phyloP scores from a whole-genome alignment of 2,329 filamentous ascomycete genomes.

The Penicillium sp. region DNA sequence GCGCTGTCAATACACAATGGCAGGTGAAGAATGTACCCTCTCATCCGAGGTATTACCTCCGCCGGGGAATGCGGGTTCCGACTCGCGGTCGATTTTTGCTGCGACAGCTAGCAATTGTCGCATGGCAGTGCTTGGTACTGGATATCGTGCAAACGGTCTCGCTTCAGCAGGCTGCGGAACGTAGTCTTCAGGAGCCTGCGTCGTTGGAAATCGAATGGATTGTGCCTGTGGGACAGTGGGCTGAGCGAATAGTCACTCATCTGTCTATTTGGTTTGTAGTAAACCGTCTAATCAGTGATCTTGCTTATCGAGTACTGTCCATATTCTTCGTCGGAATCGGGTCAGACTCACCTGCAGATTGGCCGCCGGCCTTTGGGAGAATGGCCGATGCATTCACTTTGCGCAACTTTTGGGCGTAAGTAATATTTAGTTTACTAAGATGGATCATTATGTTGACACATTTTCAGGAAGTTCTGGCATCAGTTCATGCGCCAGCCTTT shows the following conservation, averaged over 20 bases:
- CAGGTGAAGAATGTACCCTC: slow-evolving; percentile 9
- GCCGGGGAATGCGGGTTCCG: neutral
- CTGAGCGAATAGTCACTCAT: slow-evolving; percentile 6
- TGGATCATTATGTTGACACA: neutral
- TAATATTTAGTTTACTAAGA: neutral
- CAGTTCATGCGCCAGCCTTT: slow-evolving; percentile 10
- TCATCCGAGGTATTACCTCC: slow-evolving; percentile 5
- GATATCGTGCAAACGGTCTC: slow-evolving; percentile 6
- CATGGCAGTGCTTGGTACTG: slow-evolving; percentile 10
- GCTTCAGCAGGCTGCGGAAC: neutral
- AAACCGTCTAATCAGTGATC: slow-evolving; percentile 13
- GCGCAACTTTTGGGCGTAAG: slow-evolving; percentile 20
- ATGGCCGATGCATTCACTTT: slow-evolving; percentile 22
- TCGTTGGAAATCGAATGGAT: neutral
- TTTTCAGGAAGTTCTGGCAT: slow-evolving; percentile 10
- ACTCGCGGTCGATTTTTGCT: slow-evolving; percentile 3
- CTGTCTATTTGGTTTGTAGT: slow-evolving; percentile 14
- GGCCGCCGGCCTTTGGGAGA: slow-evolving; percentile 23
- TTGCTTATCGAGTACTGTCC: slow-evolving; percentile 15
- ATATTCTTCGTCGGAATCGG: slow-evolving; percentile 14
- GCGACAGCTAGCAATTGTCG: slow-evolving; percentile 1
- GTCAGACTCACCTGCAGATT: slow-evolving; percentile 10
- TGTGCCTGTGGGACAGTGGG: slow-evolving; percentile 7
- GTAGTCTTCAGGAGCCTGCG: neutral
- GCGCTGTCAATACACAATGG: slow-evolving; percentile 7